A percentile compares a stretch with the other conserved stretches of the same genome.
Conservation (phyloP, 306 rosid genomes). For the Vicia sativa region DNA sequence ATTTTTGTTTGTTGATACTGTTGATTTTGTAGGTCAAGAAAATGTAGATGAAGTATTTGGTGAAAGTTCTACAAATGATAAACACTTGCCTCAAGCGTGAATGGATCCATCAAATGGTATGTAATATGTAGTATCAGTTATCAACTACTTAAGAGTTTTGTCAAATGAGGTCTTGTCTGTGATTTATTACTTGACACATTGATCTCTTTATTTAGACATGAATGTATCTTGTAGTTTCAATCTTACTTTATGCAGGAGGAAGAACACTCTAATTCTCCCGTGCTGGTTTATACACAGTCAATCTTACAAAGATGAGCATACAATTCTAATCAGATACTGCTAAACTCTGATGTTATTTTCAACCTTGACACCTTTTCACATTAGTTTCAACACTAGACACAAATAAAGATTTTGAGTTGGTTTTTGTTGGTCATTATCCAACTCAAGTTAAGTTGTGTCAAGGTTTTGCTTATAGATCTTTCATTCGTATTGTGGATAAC, state of each 20-base stretch:
- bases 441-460: too few relatives aligned
- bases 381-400: background rate
- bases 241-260: too few relatives aligned
- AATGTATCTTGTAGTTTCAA: constrained; percentile 91
- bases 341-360: background rate
- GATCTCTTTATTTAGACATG: constrained; percentile 72
- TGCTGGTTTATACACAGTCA: constrained; percentile 80
- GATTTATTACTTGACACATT: constrained; percentile 28
- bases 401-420: too few relatives aligned
- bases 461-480: too few relatives aligned
- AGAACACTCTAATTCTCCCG: constrained; percentile 84
- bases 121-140: constrained; percentile 10
- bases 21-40: too few relatives aligned
- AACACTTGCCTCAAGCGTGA: constrained; percentile 61
- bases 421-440: too few relatives aligned
- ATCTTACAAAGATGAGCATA: constrained; percentile 72
- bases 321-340: background rate
- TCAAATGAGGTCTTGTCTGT: too few relatives aligned
- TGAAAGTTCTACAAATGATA: too few relatives aligned
- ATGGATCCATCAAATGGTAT: constrained; percentile 84
- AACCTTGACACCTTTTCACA: background rate
- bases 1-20: too few relatives aligned
- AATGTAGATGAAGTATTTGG: too few relatives aligned
- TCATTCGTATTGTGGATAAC: too few relatives aligned
- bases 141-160: constrained; percentile 1